Evolutionary conservation across 352 stramenopile genomes (phyloP).

Genomic region (Phytophthora rubi): DNA sequence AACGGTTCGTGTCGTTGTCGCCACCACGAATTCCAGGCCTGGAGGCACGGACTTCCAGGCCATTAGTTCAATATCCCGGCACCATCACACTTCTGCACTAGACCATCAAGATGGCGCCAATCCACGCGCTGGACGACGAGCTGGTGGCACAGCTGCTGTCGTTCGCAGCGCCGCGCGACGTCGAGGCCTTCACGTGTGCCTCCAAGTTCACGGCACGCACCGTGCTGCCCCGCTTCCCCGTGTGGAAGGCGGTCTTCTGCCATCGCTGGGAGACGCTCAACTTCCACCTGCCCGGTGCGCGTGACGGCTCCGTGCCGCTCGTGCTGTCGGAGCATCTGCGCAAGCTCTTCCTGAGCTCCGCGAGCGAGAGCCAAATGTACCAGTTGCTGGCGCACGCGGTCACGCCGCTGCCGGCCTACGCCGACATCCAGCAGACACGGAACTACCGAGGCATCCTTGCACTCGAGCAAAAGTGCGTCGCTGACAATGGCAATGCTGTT

Average conservation of each 20-base stretch:
- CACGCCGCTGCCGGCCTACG: constrained; percentile 37
- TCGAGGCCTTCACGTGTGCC: constrained; percentile 43
- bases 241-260: constrained; percentile 43
- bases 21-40: constrained; percentile 16
- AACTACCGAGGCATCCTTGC: constrained; percentile 37
- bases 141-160: constrained; percentile 37
- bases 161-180: constrained; percentile 37
- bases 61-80: constrained; percentile 2
- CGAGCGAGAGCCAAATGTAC: constrained; percentile 39
- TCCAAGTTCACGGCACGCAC: constrained; percentile 35
- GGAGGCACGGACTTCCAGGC: constrained; percentile 8
- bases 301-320: constrained; percentile 15
- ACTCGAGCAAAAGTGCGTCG: constrained; percentile 37
- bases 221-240: constrained; percentile 41
- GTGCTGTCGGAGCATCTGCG: constrained; percentile 25
- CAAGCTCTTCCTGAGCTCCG: constrained; percentile 30
- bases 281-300: constrained; percentile 33
- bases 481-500: neutral
- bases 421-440: constrained; percentile 38
- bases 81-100: neutral
- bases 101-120: constrained; percentile 31
- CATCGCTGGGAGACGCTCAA: constrained; percentile 44
- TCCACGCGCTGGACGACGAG: constrained; percentile 39
- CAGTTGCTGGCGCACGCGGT: constrained; percentile 43
- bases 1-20: constrained; percentile 23